These are phyloP conservation scores for Entomortierella chlamydospora DNA, from an alignment of 192 early-diverging fungal species.

Conservation along the genomic window DNA sequence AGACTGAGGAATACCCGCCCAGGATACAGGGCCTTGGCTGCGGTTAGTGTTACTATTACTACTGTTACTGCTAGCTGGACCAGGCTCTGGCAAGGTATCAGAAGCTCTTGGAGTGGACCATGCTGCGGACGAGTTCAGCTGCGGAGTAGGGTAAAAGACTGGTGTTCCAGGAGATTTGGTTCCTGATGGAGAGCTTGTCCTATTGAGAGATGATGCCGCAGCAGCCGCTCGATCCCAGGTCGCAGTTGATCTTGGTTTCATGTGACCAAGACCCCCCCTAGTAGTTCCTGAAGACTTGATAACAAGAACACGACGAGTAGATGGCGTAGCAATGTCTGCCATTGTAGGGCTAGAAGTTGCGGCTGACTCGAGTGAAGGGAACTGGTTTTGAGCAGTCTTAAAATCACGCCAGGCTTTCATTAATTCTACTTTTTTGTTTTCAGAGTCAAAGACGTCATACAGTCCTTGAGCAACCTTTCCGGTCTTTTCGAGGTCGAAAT, in stretches of 20 bases:
- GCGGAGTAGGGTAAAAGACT: constrained; percentile 47
- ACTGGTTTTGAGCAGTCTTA: constrained; percentile 63
- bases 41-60: not conserved
- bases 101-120: constrained; percentile 21
- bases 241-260: constrained; percentile 52
- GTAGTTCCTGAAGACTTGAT: constrained; percentile 75
- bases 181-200: constrained; percentile 26
- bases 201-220: constrained; percentile 52
- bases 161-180: constrained; percentile 20
- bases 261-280: constrained; percentile 55
- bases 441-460: constrained; percentile 61
- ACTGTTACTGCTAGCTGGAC: constrained; percentile 1
- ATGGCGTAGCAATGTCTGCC: constrained; percentile 50
- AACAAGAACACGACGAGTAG: constrained; percentile 72
- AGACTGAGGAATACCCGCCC: constrained; percentile 33
- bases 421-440: constrained; percentile 68
- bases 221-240: constrained; percentile 63
- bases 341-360: constrained; percentile 38
- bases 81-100: not conserved
- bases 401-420: constrained; percentile 74
- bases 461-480: constrained; percentile 64
- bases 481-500: constrained; percentile 50
- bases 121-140: constrained; percentile 39
- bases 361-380: constrained; percentile 28
- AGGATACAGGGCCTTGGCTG: constrained; percentile 8